Evolutionary conservation across 163 green algal species (phyloP), one percentile per base, ranked within the genome.

Genomic region (Volvox carteri): DNA sequence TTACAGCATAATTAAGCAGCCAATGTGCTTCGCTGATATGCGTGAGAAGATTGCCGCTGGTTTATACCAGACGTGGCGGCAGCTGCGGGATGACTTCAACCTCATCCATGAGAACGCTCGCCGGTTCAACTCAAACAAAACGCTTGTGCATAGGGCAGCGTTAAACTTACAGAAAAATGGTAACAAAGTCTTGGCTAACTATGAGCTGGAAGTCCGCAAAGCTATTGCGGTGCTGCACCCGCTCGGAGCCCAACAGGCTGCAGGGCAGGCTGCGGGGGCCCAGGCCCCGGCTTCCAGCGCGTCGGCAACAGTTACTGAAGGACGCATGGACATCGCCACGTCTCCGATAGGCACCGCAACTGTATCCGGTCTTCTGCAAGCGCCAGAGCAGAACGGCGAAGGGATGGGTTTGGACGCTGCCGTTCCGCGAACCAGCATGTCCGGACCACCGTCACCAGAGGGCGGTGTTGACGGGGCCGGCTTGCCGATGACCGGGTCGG

Each of bases 41-140:
- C 92, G 93, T 12, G 54, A 92, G 35, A 98, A 97, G 92, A 88
- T 98, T 30, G 77, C 42, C 0, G 81, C 60, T 0, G 41, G 88
- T 37, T 74, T 95, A 42, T 99, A 99, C 87, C 86, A 86, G 44
- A 96, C 92, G 12, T 98, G 93, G 93, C 42, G 90, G 23, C 89
- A 88, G 44, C 92, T 99, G 42, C 85, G 94, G 4, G 90, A 90
- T 23, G 97, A 99, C 90, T 96, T 99, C 79, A 94, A 98, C 78
- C 92, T 98, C 5, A 98, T 99, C 62, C 96, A 91, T 81, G 94
- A 84, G 80, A 99, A 99, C 84, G 97, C 96, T 23, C 93, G 95
- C 79, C 90, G 84, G 39, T 98, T 96, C 94, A 98, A 98, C 91
- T 93, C 95, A 65, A 92, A 92, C 79, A 92, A 94, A 35, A 95